Base-by-base conservation (phyloP, 345 rosid genomes). In the Diplotaxis tenuifolia region DNA sequence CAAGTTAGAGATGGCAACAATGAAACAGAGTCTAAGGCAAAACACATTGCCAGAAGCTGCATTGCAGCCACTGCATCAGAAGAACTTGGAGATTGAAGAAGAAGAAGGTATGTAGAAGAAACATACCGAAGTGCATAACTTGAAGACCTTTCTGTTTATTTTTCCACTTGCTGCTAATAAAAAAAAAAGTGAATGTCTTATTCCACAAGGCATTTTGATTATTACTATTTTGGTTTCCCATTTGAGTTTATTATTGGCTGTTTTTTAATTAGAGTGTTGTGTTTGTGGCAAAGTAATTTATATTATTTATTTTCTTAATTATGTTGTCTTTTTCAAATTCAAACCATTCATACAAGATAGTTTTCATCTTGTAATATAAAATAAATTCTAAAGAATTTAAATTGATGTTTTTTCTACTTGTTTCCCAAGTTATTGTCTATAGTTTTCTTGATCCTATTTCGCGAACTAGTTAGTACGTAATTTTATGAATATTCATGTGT, bases 31-130 rank as follows among this genome's bases (percentile, higher is more conserved):
- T 74, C 81, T 95, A 7, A 92, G 87, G 42, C 89, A 87, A 68
- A 92, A 96, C 85, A 92, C 80, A 56, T 71, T 95, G 69, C 97
- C 98, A 8, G 96, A 89, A 72, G 86, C 96, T 25, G 99, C 99
- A 68, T 50, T 90, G 68, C 83, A 80, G 55, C 91, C 88, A 27
- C 58, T 85, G 38, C 80, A 87, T 36, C 71, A 65, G 32, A 83
- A 82, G 29, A 87, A 87, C 69, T 81, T 85, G 3, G 81, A 71
- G 16, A 40, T 63, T 12, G 32, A 80, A 61, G 73, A 71, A 61
- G 73, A 71, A 49, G 73, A 68, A 49, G 68, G 78, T 58, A 58
- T 71, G 71, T 71, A 71, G 68, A 66, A 32, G 38, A 63, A 59
- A 52, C 68, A 55, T 56, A 56, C 54, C 75, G 54, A 54, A n/a